Evolutionary conservation across 2,329 filamentous ascomycete genomes (phyloP).

Genomic region (Phaeosphaeria sp.): DNA sequence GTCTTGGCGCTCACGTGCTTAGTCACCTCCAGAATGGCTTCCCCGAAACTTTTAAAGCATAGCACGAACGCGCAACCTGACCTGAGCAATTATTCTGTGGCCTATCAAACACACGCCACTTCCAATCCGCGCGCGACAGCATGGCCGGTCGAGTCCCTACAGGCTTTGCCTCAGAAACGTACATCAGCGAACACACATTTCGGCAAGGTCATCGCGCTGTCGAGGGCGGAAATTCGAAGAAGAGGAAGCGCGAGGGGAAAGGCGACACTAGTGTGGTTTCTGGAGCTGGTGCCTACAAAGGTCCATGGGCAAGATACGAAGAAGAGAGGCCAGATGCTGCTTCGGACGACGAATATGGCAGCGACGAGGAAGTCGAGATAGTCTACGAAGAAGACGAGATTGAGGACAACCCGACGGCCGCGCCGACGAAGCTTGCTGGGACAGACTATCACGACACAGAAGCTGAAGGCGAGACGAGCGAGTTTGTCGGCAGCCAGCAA

Average conservation of each 20-base stretch:
- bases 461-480: constrained; percentile 72
- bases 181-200: constrained; percentile 90
- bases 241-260: constrained; percentile 81
- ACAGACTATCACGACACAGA: constrained; percentile 59
- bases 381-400: constrained; percentile 78
- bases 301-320: constrained; percentile 90
- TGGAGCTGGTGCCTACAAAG: constrained; percentile 86
- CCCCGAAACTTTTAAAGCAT: neutral
- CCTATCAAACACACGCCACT: neutral
- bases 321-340: constrained; percentile 72
- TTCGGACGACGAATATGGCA: constrained; percentile 67
- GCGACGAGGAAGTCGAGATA: constrained; percentile 75
- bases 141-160: constrained; percentile 63
- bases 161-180: constrained; percentile 85
- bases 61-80: neutral
- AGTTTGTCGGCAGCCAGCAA: constrained; percentile 83
- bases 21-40: neutral
- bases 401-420: constrained; percentile 64
- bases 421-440: constrained; percentile 64
- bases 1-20: neutral
- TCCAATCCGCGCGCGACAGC: neutral
- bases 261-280: constrained; percentile 85
- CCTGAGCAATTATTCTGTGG: too few species aligned
- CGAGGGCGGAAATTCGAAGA: constrained; percentile 69
- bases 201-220: constrained; percentile 85